Evolutionary conservation across 176 grass and related monocot genomes (phyloP), one percentile per base, ranked within the genome.

Genomic region (Triticum dicoccoides): DNA sequence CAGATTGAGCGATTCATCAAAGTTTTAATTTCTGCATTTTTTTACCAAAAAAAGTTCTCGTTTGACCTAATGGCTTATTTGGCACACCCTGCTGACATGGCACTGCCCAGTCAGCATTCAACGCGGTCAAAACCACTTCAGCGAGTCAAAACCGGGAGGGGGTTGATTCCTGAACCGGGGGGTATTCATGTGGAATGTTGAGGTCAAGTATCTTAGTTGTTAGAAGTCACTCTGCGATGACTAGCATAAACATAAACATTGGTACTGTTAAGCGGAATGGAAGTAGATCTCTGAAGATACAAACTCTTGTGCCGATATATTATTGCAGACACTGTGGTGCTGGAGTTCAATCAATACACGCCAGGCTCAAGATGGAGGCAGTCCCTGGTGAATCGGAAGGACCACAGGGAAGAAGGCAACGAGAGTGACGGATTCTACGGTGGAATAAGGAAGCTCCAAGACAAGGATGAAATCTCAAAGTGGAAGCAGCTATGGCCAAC

Each of bases 301-400:
- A 49, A 33, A 5, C 35, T 62, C 30, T 63, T 65, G 14, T 65
- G 11, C 35, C 52, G 41, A 23, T 70, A 62, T 69, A 42, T 74
- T 69, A 13, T 85, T 80, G 39, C 79, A 98, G 94, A 92, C 45
- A 92, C 77, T 4, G 67, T 98, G 8, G 85, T 92, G 65, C 73
- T 98, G 73, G 94, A 96, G 85, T 98, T 98, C 82, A 94, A 96
- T 70, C 94, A 98, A 82, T 98, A 98, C 79, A 94, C 90, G 6
- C 86, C 82, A 4, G 97, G 97, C 66, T 96, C 97, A 65, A 96
- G 92, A 89, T 98, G 97, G 97, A 92, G 97, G 79, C 86, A 84
- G 32, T 66, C 94, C 58, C 58, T 86, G 63, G 77, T 98, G 10
- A 92, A 84, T 39, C 75, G 97, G 38, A 96, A 89, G 83, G 82